Evolutionary conservation across 441 rosid genomes (phyloP).

Genomic region (Eruca vesicaria): DNA sequence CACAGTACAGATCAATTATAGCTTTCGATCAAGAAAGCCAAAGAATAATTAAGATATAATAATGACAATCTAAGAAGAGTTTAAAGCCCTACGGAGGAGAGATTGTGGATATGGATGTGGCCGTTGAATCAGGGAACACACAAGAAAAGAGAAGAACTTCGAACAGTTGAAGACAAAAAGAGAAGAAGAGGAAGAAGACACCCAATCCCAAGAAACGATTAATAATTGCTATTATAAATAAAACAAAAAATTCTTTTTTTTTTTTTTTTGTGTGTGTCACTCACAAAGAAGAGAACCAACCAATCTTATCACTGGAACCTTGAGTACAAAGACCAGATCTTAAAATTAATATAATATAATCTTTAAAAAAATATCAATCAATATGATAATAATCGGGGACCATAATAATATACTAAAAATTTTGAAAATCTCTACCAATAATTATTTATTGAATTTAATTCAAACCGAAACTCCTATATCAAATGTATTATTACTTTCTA

Average conservation of each 20-base stretch:
- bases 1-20: slow-evolving; percentile 32
- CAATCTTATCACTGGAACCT: slow-evolving; percentile 36
- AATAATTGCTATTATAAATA: neutral
- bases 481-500: too few relatives aligned
- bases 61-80: neutral
- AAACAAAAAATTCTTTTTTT: neutral
- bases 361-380: too few relatives aligned
- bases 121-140: slow-evolving; percentile 31
- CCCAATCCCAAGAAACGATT: slow-evolving; percentile 36
- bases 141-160: slow-evolving; percentile 16
- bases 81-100: neutral
- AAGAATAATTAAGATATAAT: slow-evolving; percentile 13
- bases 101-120: slow-evolving; percentile 29
- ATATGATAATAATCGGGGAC: too few relatives aligned
- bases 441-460: neutral
- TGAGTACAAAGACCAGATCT: slow-evolving; percentile 25
- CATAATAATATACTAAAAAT: slow-evolving; percentile 7
- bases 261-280: neutral
- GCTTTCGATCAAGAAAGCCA: slow-evolving; percentile 21
- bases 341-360: too few relatives aligned
- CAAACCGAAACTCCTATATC: slow-evolving; percentile 17
- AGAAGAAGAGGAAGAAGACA: neutral
- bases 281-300: slow-evolving; percentile 28
- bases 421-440: slow-evolving; percentile 32
- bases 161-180: slow-evolving; percentile 32